Conservation (phyloP, 345 rosid species). For the Pugionium dolabratum region DNA sequence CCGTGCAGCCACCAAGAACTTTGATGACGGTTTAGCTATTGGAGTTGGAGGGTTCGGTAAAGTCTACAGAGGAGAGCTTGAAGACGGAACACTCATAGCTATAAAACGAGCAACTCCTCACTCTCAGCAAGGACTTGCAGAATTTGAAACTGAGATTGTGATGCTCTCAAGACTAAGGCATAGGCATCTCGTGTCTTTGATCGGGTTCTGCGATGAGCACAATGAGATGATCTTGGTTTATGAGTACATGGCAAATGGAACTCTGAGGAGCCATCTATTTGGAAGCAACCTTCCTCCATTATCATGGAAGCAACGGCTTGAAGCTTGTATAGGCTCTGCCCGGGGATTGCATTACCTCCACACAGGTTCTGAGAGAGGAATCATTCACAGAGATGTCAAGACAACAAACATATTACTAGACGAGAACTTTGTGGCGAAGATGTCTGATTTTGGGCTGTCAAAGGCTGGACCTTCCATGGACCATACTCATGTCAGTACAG, state of each 20-base stretch:
- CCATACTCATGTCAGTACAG: constrained; percentile 90
- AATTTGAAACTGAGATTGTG: constrained; percentile 87
- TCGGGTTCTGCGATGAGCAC: constrained; percentile 88
- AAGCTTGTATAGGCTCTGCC: constrained; percentile 81
- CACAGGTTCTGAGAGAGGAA: constrained; percentile 83
- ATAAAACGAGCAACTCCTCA: constrained; percentile 88
- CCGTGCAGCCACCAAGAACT: constrained; percentile 72
- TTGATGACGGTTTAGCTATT: constrained; percentile 73
- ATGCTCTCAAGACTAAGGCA: constrained; percentile 90
- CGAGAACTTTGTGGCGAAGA: constrained; percentile 73
- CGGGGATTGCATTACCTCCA: constrained; percentile 94
- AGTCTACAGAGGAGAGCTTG: constrained; percentile 80
- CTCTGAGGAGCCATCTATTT: constrained; percentile 81
- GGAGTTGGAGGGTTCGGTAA: constrained; percentile 92
- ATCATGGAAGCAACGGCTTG: constrained; percentile 82
- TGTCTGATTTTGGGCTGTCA: constrained; percentile 91
- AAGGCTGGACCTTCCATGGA: constrained; percentile 87
- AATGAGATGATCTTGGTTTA: constrained; percentile 93
- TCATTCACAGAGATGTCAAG: constrained; percentile 89
- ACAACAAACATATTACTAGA: constrained; percentile 85
- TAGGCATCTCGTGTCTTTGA: constrained; percentile 81
- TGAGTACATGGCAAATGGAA: constrained; percentile 89
- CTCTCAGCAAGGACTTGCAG: constrained; percentile 86
- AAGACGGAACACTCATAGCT: constrained; percentile 73
- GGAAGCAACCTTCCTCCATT: constrained; percentile 69